Conservation (phyloP, 2,329 filamentous ascomycete genomes). For the Diplodia sapinea region DNA sequence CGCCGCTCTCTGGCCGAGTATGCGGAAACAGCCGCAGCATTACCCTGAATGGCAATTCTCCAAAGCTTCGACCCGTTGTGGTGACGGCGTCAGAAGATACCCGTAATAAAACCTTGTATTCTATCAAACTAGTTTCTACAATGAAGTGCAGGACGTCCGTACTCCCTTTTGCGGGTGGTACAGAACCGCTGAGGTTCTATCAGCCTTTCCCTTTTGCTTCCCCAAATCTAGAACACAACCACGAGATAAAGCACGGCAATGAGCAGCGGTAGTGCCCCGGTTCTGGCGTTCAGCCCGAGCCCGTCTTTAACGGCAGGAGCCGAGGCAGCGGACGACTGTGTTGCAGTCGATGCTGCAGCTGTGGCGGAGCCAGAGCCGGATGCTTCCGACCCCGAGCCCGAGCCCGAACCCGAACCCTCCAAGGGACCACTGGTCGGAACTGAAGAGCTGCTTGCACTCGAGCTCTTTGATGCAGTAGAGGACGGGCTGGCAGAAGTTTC, state of each 20-base stretch:
- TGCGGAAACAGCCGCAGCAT: neutral
- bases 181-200: neutral
- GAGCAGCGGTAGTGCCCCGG: constrained; percentile 9
- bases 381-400: neutral
- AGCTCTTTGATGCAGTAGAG: constrained; percentile 1
- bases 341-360: constrained; percentile 10
- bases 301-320: neutral
- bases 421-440: neutral
- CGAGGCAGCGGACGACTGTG: constrained; percentile 11
- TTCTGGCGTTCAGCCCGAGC: neutral
- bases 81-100: neutral
- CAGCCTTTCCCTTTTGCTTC: neutral
- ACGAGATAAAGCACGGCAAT: constrained; percentile 11
- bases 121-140: constrained; percentile 21
- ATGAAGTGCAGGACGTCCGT: neutral
- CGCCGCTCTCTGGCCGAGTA: neutral
- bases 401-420: neutral
- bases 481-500: constrained; percentile 18
- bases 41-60: neutral
- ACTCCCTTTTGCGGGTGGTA: neutral
- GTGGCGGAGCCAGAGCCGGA: constrained; percentile 16
- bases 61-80: neutral
- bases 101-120: constrained; percentile 18
- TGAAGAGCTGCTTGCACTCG: neutral
- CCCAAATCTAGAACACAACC: neutral